These are phyloP conservation scores for Croton setiger DNA, from an alignment of 441 rosid species.

Conservation along the genomic window DNA sequence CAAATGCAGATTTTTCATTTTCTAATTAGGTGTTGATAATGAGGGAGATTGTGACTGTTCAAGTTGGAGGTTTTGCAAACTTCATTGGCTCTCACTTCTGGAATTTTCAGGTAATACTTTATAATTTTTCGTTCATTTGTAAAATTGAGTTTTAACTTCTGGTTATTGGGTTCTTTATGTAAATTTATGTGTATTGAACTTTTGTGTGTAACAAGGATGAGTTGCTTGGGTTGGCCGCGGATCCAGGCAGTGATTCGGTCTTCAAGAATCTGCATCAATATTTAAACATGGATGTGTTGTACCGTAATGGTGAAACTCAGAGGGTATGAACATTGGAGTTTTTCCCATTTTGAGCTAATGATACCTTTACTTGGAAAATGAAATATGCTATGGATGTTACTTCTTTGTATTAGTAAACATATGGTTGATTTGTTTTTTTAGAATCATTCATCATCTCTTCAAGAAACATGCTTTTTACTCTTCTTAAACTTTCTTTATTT, in stretches of 20 bases:
- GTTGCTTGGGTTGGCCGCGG: slow-evolving; percentile 76
- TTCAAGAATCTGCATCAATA: slow-evolving; percentile 43
- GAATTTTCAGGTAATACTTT: slow-evolving; percentile 73
- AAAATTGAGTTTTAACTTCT: background rate
- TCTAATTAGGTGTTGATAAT: slow-evolving; percentile 21
- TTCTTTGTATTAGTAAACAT: background rate
- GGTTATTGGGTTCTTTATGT: background rate
- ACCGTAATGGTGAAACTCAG: slow-evolving; percentile 73
- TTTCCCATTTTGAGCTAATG: background rate
- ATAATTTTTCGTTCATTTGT: background rate
- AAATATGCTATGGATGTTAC: background rate
- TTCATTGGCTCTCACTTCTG: slow-evolving; percentile 93
- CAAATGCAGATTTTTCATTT: background rate
- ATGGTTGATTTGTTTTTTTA: background rate
- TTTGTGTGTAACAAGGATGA: slow-evolving; percentile 64
- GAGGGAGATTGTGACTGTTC: slow-evolving; percentile 80
- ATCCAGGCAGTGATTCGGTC: slow-evolving; percentile 59
- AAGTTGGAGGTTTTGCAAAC: slow-evolving; percentile 80
- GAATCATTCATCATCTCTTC: background rate
- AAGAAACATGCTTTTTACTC: background rate
- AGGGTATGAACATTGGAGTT: slow-evolving; percentile 38
- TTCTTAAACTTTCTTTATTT: background rate
- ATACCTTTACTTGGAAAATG: background rate
- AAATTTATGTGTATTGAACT: background rate
- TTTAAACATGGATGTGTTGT: slow-evolving; percentile 71